phyloP scores from a whole-genome alignment of 768 basidiomycete species.

The Clavulina sp. region DNA sequence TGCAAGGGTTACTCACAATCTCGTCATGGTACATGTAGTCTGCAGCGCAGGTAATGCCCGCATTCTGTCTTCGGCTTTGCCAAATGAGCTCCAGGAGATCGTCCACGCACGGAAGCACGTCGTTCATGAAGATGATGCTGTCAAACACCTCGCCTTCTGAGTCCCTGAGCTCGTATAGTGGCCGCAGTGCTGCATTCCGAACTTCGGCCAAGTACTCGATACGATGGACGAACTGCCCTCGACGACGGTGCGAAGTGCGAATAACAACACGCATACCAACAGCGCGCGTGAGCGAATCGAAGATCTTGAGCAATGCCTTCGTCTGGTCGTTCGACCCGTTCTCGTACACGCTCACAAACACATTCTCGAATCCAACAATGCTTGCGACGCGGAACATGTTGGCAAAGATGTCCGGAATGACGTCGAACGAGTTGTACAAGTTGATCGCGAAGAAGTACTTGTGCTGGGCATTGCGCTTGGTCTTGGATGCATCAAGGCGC shows the following conservation, averaged over 20 bases:
- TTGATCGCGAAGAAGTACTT: constrained; percentile 99
- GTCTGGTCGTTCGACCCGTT: constrained; percentile 99
- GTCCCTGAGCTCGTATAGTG: constrained; percentile 85
- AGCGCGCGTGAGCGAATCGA: constrained; percentile 76
- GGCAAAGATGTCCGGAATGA: constrained; percentile 93
- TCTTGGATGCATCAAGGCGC: constrained; percentile 16
- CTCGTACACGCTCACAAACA: constrained; percentile 97
- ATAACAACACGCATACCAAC: constrained; percentile 90
- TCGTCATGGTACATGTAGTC: constrained; percentile 99
- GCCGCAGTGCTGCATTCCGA: constrained; percentile 93
- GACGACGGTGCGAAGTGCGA: constrained; percentile 76
- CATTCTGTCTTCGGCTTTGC: constrained; percentile 85
- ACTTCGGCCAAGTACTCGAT: constrained; percentile 99
- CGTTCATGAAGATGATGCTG: constrained; percentile 98
- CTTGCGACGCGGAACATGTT: constrained; percentile 87
- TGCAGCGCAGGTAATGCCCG: constrained; percentile 93
- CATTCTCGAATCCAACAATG: constrained; percentile 91
- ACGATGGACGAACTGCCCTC: constrained; percentile 95
- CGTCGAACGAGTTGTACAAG: constrained; percentile 96
- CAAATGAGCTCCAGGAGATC: constrained; percentile 95
- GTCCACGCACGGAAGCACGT: constrained; percentile 93
- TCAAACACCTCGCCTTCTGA: constrained; percentile 89
- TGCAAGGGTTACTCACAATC: constrained; percentile 37
- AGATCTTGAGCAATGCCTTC: constrained; percentile 87
- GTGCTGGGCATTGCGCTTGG: constrained; percentile 41